Base-by-base conservation (phyloP, 2,329 filamentous ascomycete genomes). In the Trichoderma harzianum region DNA sequence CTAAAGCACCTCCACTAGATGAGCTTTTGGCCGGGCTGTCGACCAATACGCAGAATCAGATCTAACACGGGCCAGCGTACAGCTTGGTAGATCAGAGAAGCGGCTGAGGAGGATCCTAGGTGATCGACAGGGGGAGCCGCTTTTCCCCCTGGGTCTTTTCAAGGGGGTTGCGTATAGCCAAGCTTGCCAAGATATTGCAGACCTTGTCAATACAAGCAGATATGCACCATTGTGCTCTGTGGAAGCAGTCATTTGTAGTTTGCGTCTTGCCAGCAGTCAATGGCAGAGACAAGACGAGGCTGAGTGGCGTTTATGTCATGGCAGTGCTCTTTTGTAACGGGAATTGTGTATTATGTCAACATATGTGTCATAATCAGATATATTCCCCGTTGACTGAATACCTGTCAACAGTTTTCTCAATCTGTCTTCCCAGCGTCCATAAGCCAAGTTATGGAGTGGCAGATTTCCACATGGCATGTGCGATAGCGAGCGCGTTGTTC, bases 101-200 rank as follows among this genome's bases (percentile, higher is more conserved):
- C 18, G 65, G 65, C 65, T 58, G 43, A 43, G 21, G 43, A 43
- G 21, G 53, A 53, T 60, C 34, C 43, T 32, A 26, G 64, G 34
- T 61, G 66, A 69, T 69, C 66, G 66, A 69, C 66, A 69, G 66
- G 66, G 66, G 65, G 65, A 68, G 53, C 65, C 65, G 53, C 53
- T 68, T 68, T 58, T 68, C 7, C 21, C 7, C 14, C 34, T 32
- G 24, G 34, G 53, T 39, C 32, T 16, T 32, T 58, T 60, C 64
- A 57, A 26, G 64, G 63, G 63, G 47, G 30, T n/a, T 26, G 64
- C 36, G 34, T 57, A 36, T 34, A 34, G 32, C 32, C 32, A 34
- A 34, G 32, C 32, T 24, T 53, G 62, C 62, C 26, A 64, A 57
- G 51, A 58, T 39, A 16, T 10, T 32, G 32, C 32, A 39, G 12